A percentile compares a stretch with the other conserved stretches of the same genome.
These are phyloP conservation scores for Metschnikowia peoriensis DNA, from an alignment of 805 yeast genomes.

Conservation along the genomic window DNA sequence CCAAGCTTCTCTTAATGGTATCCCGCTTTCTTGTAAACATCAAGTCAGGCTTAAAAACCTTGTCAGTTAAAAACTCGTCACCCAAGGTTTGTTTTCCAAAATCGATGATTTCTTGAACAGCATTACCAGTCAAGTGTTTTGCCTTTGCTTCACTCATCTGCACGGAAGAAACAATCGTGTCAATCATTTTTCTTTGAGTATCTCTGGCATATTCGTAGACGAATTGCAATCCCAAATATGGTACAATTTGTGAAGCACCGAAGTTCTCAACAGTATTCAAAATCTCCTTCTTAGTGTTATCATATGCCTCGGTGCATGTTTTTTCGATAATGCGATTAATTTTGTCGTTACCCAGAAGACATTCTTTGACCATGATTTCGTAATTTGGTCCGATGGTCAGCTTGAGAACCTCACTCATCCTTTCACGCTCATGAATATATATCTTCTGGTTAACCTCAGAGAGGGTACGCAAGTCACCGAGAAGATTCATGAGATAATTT, in stretches of 20 bases:
- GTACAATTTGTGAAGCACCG: constrained; percentile 51
- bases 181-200: constrained; percentile 67
- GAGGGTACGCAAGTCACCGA: constrained; percentile 60
- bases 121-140: constrained; percentile 52
- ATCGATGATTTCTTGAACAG: constrained; percentile 60
- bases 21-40: constrained; percentile 84
- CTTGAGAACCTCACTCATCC: constrained; percentile 47
- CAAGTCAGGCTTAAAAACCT: constrained; percentile 63
- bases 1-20: constrained; percentile 53
- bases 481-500: constrained; percentile 70
- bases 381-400: constrained; percentile 61
- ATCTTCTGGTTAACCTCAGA: constrained; percentile 62
- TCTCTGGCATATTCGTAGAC: constrained; percentile 66
- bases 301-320: constrained; percentile 56
- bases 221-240: constrained; percentile 61
- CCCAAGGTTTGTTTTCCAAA: constrained; percentile 68
- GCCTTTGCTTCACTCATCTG: constrained; percentile 66
- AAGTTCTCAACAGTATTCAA: constrained; percentile 49
- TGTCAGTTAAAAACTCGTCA: constrained; percentile 55
- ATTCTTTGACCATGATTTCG: constrained; percentile 50
- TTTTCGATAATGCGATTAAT: constrained; percentile 65
- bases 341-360: constrained; percentile 53
- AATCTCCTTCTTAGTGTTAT: constrained; percentile 55
- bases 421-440: constrained; percentile 48
- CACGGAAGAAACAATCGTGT: constrained; percentile 64